Evolutionary conservation across 176 grass and related monocot species (phyloP).

Genomic region (Tillandsia leiboldiana): DNA sequence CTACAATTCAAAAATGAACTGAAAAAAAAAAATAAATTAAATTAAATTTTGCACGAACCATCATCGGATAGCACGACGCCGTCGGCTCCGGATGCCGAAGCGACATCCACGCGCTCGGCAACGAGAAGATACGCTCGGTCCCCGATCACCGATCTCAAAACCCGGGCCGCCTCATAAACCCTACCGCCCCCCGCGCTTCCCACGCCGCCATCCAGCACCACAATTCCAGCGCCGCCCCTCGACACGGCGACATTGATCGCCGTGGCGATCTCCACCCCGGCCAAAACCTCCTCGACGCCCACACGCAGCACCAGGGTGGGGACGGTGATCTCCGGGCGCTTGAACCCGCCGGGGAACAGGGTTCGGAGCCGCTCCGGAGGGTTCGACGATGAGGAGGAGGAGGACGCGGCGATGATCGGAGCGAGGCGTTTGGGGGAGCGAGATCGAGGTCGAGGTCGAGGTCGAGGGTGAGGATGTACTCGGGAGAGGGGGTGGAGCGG

Average conservation of each 20-base stretch:
- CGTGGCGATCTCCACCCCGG: constrained; percentile 2
- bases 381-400: constrained; percentile 15
- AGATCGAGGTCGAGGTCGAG: not conserved
- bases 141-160: constrained; percentile 56
- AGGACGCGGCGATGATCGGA: constrained; percentile 6
- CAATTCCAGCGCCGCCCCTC: constrained; percentile 46
- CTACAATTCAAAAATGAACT: constrained; percentile 7
- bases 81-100: constrained; percentile 69
- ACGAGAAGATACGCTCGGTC: constrained; percentile 77
- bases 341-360: constrained; percentile 84
- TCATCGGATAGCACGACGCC: constrained; percentile 86
- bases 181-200: constrained; percentile 38
- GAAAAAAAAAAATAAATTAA: not conserved
- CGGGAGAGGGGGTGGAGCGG: constrained; percentile 1
- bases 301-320: constrained; percentile 66
- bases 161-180: constrained; percentile 76
- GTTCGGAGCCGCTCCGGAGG: constrained; percentile 46
- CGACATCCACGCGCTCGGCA: constrained; percentile 81
- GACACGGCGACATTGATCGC: constrained; percentile 38
- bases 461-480: constrained; percentile 1
- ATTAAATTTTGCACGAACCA: constrained; percentile 38
- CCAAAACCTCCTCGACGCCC: constrained; percentile 38
- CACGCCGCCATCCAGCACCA: constrained; percentile 66
- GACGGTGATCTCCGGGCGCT: constrained; percentile 72
- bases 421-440: constrained; percentile 8